phyloP scores from a whole-genome alignment of 495 filamentous ascomycete species.

The Astrothelium subdiscretum region DNA sequence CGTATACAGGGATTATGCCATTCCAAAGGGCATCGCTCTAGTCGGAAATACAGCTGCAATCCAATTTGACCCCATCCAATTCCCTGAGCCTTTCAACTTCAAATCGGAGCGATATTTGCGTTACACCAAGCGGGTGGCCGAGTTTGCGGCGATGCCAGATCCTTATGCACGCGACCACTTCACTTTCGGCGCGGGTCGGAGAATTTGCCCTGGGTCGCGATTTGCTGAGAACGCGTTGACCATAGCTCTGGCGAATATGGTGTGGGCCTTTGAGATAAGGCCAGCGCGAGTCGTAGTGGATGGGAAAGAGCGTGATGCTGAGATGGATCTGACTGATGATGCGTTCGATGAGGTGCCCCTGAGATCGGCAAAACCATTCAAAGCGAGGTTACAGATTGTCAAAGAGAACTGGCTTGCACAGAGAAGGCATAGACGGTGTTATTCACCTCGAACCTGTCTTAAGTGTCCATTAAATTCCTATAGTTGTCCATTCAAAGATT shows the following conservation, averaged over 20 bases:
- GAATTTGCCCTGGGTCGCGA: slow-evolving; percentile 18
- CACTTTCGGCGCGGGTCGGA: slow-evolving; percentile 18
- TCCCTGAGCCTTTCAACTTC: slow-evolving; percentile 10
- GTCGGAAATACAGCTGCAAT: slow-evolving; percentile 14
- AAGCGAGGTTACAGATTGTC: slow-evolving; percentile 9
- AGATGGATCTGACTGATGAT: slow-evolving; percentile 15
- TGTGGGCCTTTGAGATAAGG: slow-evolving; percentile 19
- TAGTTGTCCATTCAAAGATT: too few relatives aligned
- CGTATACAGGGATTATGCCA: slow-evolving; percentile 10
- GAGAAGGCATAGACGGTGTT: background rate
- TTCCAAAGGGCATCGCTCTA: slow-evolving; percentile 20
- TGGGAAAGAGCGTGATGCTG: slow-evolving; percentile 8
- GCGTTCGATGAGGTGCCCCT: slow-evolving; percentile 14
- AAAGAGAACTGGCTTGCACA: slow-evolving; percentile 7
- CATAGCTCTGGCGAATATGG: slow-evolving; percentile 16
- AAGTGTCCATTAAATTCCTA: too few relatives aligned
- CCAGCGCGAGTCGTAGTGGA: slow-evolving; percentile 7
- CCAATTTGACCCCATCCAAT: slow-evolving; percentile 8
- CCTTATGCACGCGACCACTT: slow-evolving; percentile 17
- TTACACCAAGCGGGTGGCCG: slow-evolving; percentile 9
- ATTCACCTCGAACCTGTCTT: background rate
- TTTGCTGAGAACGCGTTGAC: slow-evolving; percentile 21
- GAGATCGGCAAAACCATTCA: slow-evolving; percentile 9
- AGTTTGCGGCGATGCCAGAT: slow-evolving; percentile 13
- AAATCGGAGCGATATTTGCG: slow-evolving; percentile 14